Conservation (phyloP, 75 land plant genomes). For the Larix kaempferi region DNA sequence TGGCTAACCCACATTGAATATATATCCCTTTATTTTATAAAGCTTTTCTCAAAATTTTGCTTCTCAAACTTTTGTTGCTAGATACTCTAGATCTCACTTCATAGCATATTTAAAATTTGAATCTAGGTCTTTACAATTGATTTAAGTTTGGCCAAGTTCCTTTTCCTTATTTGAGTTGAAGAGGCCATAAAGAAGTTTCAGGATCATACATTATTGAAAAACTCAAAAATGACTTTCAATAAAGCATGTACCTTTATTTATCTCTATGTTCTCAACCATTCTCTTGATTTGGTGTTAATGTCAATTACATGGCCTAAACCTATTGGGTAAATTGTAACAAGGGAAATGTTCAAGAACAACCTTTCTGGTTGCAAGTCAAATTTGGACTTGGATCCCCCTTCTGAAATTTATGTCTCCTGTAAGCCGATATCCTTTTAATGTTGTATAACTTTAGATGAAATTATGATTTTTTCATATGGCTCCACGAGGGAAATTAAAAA, state of each 20-base stretch:
- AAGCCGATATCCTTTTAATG: too few relatives aligned
- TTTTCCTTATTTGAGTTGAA: background rate
- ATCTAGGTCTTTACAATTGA: background rate
- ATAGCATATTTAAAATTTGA: background rate
- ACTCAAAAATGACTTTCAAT: background rate
- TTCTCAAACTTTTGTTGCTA: background rate
- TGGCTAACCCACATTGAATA: too few relatives aligned
- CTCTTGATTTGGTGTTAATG: background rate
- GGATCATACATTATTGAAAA: background rate
- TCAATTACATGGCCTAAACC: background rate
- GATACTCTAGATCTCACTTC: background rate
- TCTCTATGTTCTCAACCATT: background rate
- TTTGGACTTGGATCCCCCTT: too few relatives aligned
- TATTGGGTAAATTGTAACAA: too few relatives aligned
- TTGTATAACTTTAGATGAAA: too few relatives aligned
- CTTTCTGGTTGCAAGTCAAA: too few relatives aligned
- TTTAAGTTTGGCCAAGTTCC: background rate
- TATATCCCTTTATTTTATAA: too few relatives aligned
- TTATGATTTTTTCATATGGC: too few relatives aligned
- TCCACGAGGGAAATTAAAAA: too few relatives aligned
- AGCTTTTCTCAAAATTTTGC: too few relatives aligned
- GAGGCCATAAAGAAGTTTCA: background rate
- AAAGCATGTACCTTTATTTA: background rate
- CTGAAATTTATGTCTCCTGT: too few relatives aligned
- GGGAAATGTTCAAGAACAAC: too few relatives aligned